A percentile compares a stretch with the other conserved stretches of the same genome.
Evolutionary conservation across 805 yeast species (phyloP).

Genomic region (Starmerella lactis-condensi): DNA sequence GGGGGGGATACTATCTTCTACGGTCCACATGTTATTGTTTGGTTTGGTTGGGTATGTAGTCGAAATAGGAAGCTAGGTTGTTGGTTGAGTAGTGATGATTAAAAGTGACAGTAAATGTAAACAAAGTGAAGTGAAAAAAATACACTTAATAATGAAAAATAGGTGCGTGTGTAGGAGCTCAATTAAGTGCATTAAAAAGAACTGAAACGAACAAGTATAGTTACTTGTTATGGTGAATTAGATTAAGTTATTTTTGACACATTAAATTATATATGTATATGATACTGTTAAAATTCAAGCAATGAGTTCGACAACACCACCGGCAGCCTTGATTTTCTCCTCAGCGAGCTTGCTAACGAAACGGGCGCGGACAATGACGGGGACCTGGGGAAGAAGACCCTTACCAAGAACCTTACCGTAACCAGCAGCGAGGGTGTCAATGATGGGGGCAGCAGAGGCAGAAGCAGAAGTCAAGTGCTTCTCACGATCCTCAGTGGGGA

Average conservation of each 20-base stretch:
- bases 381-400: constrained; percentile 95
- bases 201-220: no score
- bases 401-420: constrained; percentile 99
- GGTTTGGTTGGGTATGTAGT: no score
- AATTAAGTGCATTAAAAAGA: no score
- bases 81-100: background rate
- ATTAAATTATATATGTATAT: constrained; percentile 6
- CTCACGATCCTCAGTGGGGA: constrained; percentile 86
- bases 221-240: no score
- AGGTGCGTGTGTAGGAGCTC: no score
- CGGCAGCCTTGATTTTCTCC: constrained; percentile 98
- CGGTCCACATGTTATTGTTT: constrained; percentile 33
- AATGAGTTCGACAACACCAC: constrained; percentile 99
- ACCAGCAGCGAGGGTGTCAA: constrained; percentile 98
- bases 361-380: constrained; percentile 98
- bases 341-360: constrained; percentile 98
- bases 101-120: no score
- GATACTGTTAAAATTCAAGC: constrained; percentile 43
- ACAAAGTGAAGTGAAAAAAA: no score
- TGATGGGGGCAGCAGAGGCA: constrained; percentile 89
- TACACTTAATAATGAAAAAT: no score
- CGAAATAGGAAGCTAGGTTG: constrained; percentile 1
- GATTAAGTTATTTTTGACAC: no score
- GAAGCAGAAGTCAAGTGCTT: constrained; percentile 73
- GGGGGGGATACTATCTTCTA: constrained; percentile 35